Evolutionary conservation across 2,329 filamentous ascomycete genomes (phyloP).

Genomic region (Didymella keratinophila): DNA sequence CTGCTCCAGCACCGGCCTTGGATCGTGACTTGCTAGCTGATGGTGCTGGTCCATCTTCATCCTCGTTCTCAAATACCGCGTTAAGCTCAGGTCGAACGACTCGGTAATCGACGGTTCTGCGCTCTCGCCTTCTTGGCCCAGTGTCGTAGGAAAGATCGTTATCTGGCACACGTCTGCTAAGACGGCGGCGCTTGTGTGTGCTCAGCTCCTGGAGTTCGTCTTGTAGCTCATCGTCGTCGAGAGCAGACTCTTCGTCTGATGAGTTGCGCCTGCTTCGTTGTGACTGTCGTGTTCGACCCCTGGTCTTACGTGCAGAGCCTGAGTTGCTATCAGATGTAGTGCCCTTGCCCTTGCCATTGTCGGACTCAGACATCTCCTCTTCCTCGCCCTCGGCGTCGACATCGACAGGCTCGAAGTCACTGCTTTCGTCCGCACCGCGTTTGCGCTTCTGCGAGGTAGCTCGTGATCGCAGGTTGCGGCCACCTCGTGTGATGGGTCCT

Average conservation of each 20-base stretch:
- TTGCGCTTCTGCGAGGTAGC: conserved; percentile 45
- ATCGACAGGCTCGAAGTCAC: conserved; percentile 68
- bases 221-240: conserved; percentile 58
- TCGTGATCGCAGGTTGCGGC: conserved; percentile 50
- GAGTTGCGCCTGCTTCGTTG: conserved; percentile 57
- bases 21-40: conserved; percentile 73
- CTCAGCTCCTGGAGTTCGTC: conserved; percentile 67
- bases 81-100: conserved; percentile 78
- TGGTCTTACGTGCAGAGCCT: conserved; percentile 58
- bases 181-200: conserved; percentile 56
- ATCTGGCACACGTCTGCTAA: conserved; percentile 42
- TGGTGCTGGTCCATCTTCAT: conserved; percentile 71
- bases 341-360: conserved; percentile 53
- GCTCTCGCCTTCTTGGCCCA: conserved; percentile 68
- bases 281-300: conserved; percentile 55
- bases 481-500: conserved; percentile 60
- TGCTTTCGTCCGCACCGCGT: conserved; percentile 62
- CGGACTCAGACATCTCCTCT: conserved; percentile 63
- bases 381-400: conserved; percentile 64
- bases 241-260: conserved; percentile 57
- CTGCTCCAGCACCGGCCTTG: conserved; percentile 59
- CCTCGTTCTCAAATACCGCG: conserved; percentile 78
- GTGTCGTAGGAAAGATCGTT: conserved; percentile 61
- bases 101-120: conserved; percentile 79
- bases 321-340: conserved; percentile 51